Percentiles rank a stretch among this genome's conserved stretches.
These are phyloP conservation scores for Camellia granthamiana DNA, from an alignment of 148 eudicot species.

Conservation along the genomic window DNA sequence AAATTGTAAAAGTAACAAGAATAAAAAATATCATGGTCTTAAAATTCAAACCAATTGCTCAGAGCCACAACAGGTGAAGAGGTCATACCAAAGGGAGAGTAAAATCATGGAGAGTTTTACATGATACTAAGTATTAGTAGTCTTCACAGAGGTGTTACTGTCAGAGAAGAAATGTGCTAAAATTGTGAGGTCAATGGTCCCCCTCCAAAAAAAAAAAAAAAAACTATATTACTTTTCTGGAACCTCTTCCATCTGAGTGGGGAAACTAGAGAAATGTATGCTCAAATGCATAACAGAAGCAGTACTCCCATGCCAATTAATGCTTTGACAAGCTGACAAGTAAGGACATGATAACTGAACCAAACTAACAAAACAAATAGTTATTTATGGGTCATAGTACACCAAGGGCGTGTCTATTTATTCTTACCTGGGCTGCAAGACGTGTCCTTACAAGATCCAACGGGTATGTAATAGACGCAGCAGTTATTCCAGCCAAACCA, in stretches of 20 bases:
- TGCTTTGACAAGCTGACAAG: neutral
- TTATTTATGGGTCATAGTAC: neutral
- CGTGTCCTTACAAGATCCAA: constrained; percentile 78
- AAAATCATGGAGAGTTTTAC: neutral
- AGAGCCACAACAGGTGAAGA: neutral
- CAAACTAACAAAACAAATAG: neutral
- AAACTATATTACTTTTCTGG: neutral
- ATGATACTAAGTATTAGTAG: neutral
- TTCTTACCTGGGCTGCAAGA: constrained; percentile 65
- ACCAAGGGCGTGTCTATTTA: neutral
- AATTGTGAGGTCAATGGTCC: neutral
- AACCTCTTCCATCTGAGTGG: neutral
- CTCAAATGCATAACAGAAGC: neutral
- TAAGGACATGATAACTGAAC: neutral
- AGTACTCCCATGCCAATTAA: neutral
- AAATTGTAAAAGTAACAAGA: neutral
- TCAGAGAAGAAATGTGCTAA: too few relatives aligned
- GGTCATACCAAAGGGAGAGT: neutral
- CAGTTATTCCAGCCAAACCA: constrained; percentile 84
- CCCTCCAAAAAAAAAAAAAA: neutral
- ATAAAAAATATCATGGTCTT: neutral
- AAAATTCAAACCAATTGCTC: neutral
- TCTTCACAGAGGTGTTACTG: neutral
- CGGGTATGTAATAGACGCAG: constrained; percentile 69
- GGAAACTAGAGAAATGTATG: neutral